Base-by-base conservation (phyloP, 768 basidiomycete species). In the Leccinum rimulosum region DNA sequence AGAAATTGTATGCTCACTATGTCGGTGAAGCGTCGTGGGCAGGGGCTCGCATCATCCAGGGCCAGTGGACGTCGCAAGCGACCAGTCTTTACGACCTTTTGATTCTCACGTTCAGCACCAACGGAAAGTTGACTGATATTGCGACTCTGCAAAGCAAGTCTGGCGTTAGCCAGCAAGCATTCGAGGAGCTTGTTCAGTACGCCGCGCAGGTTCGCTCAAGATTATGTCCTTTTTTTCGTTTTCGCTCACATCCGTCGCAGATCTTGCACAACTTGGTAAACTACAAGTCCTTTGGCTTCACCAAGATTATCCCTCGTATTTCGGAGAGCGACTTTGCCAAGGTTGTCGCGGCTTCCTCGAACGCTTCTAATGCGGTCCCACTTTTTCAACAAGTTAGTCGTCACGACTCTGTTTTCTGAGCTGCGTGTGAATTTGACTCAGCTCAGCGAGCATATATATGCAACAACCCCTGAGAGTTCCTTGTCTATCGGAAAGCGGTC, bases 241-340 rank as follows among this genome's bases (percentile, higher is more conserved):
- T 35, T 50, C 12, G 51, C 57, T 6, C 33, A 31, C 35, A 5
- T 17, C 9, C 6, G 5, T 30, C 12, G 30, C 33, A 77, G 79
- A 73, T 75, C 28, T 58, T 82, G 59, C 77, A 76, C 61, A 79
- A 80, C 57, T 60, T 81, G 35, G 80, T 65, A 25, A 93, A 93
- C 73, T 93, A 86, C 75, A 90, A 84, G 70, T 82, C 80, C 3
- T 95, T 95, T 61, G 93, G 93, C 1, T 89, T 88, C 67, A 90
- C 89, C 47, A 95, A 95, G 76, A 88, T 95, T 64, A 69, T 93
- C 51, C 92, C 93, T 22, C 87, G 93, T 22, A 66, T 90, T 50
- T 66, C 83, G 2, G 66, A 78, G 25, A 79, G 76, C 15, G 85
- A 83, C 64, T 93, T 95, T 67, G 82, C 79, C 43, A 78, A 77